Conservation (phyloP, 257 asterid genomes). For the Petunia secreta region DNA sequence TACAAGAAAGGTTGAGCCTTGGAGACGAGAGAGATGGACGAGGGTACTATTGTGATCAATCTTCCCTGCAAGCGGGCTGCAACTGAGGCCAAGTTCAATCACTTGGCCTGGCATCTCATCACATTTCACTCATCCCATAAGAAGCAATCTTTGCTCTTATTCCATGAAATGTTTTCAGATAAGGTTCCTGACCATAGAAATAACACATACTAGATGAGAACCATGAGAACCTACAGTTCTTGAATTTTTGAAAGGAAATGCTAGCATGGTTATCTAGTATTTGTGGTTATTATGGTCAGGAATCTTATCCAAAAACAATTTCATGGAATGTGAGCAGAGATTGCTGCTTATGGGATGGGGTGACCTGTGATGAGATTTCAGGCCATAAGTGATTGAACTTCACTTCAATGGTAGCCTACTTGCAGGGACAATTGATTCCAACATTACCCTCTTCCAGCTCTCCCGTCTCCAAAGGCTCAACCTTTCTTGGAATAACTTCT, state of each 20-base stretch:
- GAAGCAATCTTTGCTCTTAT: conserved; percentile 26
- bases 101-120: conserved; percentile 27
- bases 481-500: conserved; percentile 36
- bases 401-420: conserved; percentile 34
- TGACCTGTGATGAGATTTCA: conserved; percentile 20
- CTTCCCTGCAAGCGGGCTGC: conserved; percentile 29
- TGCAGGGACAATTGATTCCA: conserved; percentile 24
- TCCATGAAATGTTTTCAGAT: conserved; percentile 28
- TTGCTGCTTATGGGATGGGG: conserved; percentile 38
- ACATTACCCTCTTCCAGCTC: conserved; percentile 30
- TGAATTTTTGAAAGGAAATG: not conserved
- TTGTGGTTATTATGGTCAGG: not conserved
- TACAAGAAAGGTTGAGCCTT: no score
- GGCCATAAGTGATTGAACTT: conserved; percentile 33
- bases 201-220: not conserved
- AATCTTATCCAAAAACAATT: not conserved
- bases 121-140: conserved; percentile 27
- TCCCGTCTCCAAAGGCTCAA: conserved; percentile 19
- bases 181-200: conserved; percentile 17
- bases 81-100: conserved; percentile 32
- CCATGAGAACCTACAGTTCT: not conserved
- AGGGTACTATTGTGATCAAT: conserved; percentile 25
- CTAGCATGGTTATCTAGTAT: not conserved
- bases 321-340: conserved; percentile 30
- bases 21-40: conserved; percentile 2